Percentiles rank a stretch among this genome's conserved stretches.
Evolutionary conservation across 192 early-diverging fungal species (phyloP).

Genomic region (Coemansia nantahalensis): DNA sequence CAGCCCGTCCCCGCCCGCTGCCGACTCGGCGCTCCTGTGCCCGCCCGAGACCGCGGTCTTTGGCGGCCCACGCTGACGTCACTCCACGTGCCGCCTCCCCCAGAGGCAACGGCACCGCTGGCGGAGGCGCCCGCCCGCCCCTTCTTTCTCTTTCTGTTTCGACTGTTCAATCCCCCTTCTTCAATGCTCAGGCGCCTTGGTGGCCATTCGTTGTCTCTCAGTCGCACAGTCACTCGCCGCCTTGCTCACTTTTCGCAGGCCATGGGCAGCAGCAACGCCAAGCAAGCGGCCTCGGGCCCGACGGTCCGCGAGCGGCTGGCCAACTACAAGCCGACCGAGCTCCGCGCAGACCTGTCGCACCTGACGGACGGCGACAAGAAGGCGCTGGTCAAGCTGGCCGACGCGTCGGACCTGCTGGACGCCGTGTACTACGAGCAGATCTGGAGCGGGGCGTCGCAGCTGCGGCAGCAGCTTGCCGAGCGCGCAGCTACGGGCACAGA

Average conservation of each 20-base stretch:
- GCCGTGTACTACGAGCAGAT: slow-evolving; percentile 63
- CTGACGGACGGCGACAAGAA: slow-evolving; percentile 57
- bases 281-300: not conserved
- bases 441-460: slow-evolving; percentile 59
- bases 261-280: no score
- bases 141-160: no score
- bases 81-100: no score
- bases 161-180: no score
- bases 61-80: no score
- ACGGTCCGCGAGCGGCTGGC: slow-evolving; percentile 39
- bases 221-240: no score
- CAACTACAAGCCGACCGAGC: slow-evolving; percentile 55
- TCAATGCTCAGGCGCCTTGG: no score
- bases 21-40: not conserved
- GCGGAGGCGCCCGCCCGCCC: no score
- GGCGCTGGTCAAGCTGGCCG: slow-evolving; percentile 61
- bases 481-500: slow-evolving; percentile 11
- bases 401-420: slow-evolving; percentile 61
- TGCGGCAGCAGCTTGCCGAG: slow-evolving; percentile 53
- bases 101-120: no score
- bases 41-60: not conserved
- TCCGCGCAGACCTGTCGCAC: slow-evolving; percentile 59
- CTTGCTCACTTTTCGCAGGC: no score
- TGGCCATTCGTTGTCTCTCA: no score
- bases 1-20: slow-evolving; percentile 10